Evolutionary conservation across 208 protist species (phyloP), one percentile per base, ranked within the genome.

Genomic region (Acanthamoeba culbertsoni): DNA sequence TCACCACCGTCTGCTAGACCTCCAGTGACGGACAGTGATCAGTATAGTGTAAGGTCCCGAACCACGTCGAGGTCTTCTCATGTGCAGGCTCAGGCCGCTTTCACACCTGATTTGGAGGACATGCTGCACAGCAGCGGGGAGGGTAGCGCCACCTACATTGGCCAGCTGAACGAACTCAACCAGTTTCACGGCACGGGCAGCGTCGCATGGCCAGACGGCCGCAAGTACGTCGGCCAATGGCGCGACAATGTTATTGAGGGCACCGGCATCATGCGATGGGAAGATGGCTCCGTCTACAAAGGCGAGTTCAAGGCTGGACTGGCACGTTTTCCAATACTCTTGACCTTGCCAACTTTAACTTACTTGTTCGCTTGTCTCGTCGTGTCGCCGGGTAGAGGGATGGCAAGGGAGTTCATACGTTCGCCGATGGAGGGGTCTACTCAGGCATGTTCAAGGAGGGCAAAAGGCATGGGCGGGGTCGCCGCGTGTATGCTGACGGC

Each of bases 361-460:
- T 6, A 86, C n/a, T 2, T 55, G 8, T 3, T 48, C 28, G 33
- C 14, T 82, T 7, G n/a, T n/a, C n/a, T 37, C 46, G 20, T 12
- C 40, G 33, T 53, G 5, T 86, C 12, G 14, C 0, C 18, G 3
- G 35, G 35, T 43, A 88, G 79, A 1, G 53, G 10, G 48, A 88
- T 10, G 79, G 79, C 79, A 40, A 62, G 53, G 79, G 79, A 2
- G 79, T 88, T 16, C 79, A 88, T 48, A 88, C 79, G 48, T 88
- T 88, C 53, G 79, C 79, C 48, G 79, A 88, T 88, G 79, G 79
- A n/a, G 53, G 79, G 5, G 53, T 55, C 31, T 88, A 88, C 53
- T 55, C 79, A 33, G 79, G 79, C 42, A n/a, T 63, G 46, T 88
- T 88, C 79, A 57, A 62, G 46, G 79, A 55, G 79, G 79, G 79